These are phyloP conservation scores for Fusarium algeriense DNA, from an alignment of 2,329 filamentous ascomycete species.

Conservation along the genomic window DNA sequence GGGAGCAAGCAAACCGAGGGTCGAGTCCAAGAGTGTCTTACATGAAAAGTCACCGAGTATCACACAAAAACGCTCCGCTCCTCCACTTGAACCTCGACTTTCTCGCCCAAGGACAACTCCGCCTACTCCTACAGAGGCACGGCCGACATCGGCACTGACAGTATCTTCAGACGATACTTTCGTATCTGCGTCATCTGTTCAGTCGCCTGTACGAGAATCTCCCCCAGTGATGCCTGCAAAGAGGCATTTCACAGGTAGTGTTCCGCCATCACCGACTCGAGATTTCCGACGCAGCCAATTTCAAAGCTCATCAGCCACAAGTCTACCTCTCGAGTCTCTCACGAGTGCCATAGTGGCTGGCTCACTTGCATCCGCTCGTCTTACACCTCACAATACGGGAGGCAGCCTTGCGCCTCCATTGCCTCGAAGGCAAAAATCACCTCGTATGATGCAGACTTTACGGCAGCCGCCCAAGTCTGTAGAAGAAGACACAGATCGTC, in stretches of 20 bases:
- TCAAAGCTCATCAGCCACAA: constrained; percentile 50
- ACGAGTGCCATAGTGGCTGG: constrained; percentile 82
- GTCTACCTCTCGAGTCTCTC: constrained; percentile 72
- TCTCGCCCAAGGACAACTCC: constrained; percentile 24
- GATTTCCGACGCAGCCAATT: constrained; percentile 47
- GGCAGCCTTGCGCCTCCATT: constrained; percentile 54
- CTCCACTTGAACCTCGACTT: constrained; percentile 19
- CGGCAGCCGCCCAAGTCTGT: constrained; percentile 65
- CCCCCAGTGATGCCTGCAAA: constrained; percentile 39
- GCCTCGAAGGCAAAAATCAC: constrained; percentile 59
- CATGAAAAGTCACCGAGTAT: constrained; percentile 12
- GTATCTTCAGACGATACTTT: constrained; percentile 62
- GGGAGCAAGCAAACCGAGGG: constrained; percentile 42
- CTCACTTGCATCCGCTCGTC: constrained; percentile 75
- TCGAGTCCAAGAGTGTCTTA: constrained; percentile 17
- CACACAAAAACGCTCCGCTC: constrained; percentile 28
- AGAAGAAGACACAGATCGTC: constrained; percentile 67
- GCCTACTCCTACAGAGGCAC: constrained; percentile 24
- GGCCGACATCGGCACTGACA: constrained; percentile 46
- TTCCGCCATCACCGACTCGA: constrained; percentile 55
- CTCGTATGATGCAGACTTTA: constrained; percentile 74
- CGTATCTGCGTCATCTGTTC: constrained; percentile 56
- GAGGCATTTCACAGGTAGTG: constrained; percentile 40
- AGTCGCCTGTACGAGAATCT: constrained; percentile 49
- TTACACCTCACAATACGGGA: constrained; percentile 57